Conservation (phyloP, 2,329 filamentous ascomycete species). For the Xylaria sp. region DNA sequence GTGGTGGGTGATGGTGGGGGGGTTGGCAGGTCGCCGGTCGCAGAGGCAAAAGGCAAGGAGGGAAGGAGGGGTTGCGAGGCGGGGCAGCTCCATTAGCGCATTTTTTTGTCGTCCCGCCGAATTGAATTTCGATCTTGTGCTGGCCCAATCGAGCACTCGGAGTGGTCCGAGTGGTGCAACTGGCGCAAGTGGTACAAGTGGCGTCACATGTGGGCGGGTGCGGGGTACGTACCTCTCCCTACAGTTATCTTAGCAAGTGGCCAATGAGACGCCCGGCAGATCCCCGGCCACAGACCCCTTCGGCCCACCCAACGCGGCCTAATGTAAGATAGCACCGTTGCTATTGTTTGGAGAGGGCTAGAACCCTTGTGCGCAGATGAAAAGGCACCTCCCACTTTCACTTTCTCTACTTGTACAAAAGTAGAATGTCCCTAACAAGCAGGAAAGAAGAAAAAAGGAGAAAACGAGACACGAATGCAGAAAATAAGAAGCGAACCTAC, state of each 20-base stretch:
- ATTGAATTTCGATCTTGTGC: conserved; percentile 35
- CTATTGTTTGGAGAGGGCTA: conserved; percentile 23
- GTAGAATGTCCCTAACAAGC: neutral
- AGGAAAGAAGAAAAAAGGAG: neutral
- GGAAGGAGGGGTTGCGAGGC: conserved; percentile 37
- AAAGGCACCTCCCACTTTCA: neutral
- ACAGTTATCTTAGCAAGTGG: neutral
- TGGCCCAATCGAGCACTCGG: conserved; percentile 10
- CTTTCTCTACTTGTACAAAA: neutral
- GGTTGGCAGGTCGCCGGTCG: neutral
- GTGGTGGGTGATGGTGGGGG: neutral
- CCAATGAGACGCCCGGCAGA: conserved; percentile 14
- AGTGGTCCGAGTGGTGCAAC: neutral
- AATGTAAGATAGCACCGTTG: neutral
- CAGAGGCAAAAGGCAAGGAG: conserved; percentile 5
- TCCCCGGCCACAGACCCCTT: conserved; percentile 13
- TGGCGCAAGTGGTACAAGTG: conserved; percentile 14
- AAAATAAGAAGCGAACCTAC: conserved; percentile 1
- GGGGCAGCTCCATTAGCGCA: conserved; percentile 33
- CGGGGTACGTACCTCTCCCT: conserved; percentile 28
- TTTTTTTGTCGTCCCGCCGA: conserved; percentile 24
- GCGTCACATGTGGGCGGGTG: conserved; percentile 27
- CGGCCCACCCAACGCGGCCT: neutral
- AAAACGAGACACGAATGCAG: neutral
- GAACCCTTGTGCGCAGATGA: conserved; percentile 22